These are phyloP conservation scores for Lantana camara DNA, from an alignment of 257 asterid genomes.

Conservation along the genomic window DNA sequence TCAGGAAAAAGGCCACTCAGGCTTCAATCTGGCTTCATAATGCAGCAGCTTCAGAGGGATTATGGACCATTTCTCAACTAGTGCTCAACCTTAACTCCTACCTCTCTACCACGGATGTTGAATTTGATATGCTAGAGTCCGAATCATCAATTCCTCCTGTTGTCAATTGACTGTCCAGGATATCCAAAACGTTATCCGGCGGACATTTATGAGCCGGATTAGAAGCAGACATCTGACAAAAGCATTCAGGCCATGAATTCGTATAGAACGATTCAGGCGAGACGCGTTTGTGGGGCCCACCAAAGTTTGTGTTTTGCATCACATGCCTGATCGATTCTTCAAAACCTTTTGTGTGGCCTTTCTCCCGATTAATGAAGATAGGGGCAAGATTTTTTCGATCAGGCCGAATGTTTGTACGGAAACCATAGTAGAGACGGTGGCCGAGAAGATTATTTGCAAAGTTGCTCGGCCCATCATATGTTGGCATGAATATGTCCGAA, in stretches of 20 bases:
- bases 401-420: constrained; percentile 85
- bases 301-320: constrained; percentile 79
- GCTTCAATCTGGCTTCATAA: constrained; percentile 15
- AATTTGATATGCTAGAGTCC: constrained; percentile 38
- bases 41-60: constrained; percentile 22
- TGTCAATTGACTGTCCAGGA: constrained; percentile 50
- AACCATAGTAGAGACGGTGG: constrained; percentile 94
- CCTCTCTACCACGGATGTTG: constrained; percentile 38
- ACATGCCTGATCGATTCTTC: constrained; percentile 75
- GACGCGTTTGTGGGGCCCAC: constrained; percentile 86
- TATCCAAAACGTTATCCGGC: constrained; percentile 48
- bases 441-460: constrained; percentile 96
- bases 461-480: constrained; percentile 98
- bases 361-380: constrained; percentile 70
- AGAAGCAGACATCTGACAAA: constrained; percentile 69
- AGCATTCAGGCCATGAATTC: constrained; percentile 98
- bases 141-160: constrained; percentile 34
- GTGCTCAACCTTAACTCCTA: constrained; percentile 21
- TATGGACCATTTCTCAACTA: constrained; percentile 16
- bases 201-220: constrained; percentile 82
- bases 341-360: constrained; percentile 65
- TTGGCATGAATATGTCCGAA: constrained; percentile 94
- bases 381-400: constrained; percentile 93
- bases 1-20: constrained; percentile 4
- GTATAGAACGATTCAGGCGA: constrained; percentile 90